phyloP scores from a whole-genome alignment of 2,329 filamentous ascomycete species.

The Fusarium chuoi region DNA sequence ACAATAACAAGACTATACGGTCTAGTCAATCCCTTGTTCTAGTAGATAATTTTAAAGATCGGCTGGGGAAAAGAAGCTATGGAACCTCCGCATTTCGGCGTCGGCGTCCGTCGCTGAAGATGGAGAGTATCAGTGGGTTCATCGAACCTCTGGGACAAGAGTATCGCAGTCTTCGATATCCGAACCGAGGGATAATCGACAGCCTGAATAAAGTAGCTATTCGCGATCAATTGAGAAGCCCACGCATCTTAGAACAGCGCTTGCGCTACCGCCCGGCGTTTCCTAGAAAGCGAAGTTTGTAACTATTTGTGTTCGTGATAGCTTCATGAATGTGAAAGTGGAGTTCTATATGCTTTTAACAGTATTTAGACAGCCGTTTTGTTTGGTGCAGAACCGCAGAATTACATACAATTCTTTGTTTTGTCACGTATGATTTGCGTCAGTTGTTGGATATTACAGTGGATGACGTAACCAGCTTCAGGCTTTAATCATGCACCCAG shows the following conservation, averaged over 20 bases:
- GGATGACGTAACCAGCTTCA: slow-evolving; percentile 10
- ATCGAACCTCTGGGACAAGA: no score
- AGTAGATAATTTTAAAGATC: background rate
- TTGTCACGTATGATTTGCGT: background rate
- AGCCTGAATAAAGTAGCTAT: no score
- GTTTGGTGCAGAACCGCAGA: no score
- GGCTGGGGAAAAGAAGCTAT: background rate
- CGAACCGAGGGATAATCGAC: background rate
- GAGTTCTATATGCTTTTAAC: no score
- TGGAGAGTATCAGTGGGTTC: background rate
- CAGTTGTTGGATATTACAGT: no score
- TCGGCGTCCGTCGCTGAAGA: background rate
- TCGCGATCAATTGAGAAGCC: no score
- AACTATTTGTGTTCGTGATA: no score
- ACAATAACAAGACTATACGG: background rate
- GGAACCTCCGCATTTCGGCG: slow-evolving; percentile 10
- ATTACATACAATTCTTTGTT: background rate
- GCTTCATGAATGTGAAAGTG: no score
- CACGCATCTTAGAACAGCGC: no score
- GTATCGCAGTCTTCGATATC: background rate
- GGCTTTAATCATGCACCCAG: background rate
- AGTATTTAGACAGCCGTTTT: no score
- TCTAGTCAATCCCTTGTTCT: background rate
- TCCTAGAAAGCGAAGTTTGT: no score
- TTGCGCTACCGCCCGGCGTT: no score